These are phyloP conservation scores for Beta macrorhiza DNA, from an alignment of 179 eudicot species.

Conservation along the genomic window DNA sequence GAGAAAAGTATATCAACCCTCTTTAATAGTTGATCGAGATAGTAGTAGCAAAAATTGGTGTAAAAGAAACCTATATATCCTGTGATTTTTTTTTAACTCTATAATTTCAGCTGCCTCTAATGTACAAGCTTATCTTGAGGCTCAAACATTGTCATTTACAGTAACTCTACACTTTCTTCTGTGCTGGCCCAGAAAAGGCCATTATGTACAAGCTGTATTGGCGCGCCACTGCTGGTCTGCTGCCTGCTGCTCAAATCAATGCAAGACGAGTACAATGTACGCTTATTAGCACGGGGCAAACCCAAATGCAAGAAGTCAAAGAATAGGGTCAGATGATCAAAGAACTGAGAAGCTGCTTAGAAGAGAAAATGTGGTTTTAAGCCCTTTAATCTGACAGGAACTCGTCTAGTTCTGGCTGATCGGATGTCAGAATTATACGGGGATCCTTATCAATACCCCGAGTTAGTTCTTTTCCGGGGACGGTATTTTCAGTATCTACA, in stretches of 20 bases:
- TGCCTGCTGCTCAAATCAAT: conserved; percentile 8
- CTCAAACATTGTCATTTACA: conserved; percentile 25
- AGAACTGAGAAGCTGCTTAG: neutral
- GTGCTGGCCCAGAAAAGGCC: conserved; percentile 23
- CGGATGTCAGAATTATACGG: conserved; percentile 17
- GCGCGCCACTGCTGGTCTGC: neutral
- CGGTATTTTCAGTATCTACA: conserved; percentile 26
- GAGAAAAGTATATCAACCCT: neutral
- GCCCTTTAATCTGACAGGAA: conserved; percentile 35
- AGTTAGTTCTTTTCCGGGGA: conserved; percentile 19
- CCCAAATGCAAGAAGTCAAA: neutral
- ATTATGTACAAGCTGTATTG: conserved; percentile 27
- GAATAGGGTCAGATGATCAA: neutral
- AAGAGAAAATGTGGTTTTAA: neutral
- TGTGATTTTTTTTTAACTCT: neutral
- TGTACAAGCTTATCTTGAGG: conserved; percentile 26
- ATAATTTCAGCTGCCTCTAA: conserved; percentile 19
- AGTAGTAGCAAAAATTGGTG: neutral
- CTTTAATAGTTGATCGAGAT: neutral
- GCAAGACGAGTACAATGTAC: neutral
- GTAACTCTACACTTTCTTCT: conserved; percentile 7
- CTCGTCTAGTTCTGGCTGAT: conserved; percentile 44
- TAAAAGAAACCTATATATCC: no score
- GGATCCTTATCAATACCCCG: conserved; percentile 20
- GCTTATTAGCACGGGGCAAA: conserved; percentile 2